Conservation (phyloP, 805 yeast genomes). For the Yarrowia sp. region DNA sequence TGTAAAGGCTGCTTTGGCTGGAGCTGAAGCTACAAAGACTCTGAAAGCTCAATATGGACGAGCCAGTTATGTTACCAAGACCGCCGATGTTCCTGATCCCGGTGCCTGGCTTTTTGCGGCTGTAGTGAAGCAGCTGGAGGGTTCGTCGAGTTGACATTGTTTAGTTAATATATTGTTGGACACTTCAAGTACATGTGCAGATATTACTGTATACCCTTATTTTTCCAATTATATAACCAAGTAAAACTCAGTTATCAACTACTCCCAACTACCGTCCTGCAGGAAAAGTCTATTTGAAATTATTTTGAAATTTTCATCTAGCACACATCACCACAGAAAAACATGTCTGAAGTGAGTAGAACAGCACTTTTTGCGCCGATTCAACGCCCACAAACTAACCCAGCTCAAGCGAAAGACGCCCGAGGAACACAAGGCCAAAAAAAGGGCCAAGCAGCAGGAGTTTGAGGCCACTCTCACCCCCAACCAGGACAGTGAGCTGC, state of each 20-base stretch:
- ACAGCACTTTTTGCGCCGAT: too few relatives aligned
- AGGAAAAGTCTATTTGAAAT: constrained; percentile 3
- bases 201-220: too few relatives aligned
- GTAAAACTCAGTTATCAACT: neutral
- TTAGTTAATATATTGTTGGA: too few relatives aligned
- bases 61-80: constrained; percentile 69
- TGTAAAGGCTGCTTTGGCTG: constrained; percentile 61
- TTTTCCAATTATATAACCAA: too few relatives aligned
- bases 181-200: too few relatives aligned
- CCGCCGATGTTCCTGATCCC: constrained; percentile 8
- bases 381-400: neutral
- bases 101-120: constrained; percentile 20
- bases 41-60: constrained; percentile 87
- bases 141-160: too few relatives aligned
- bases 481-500: neutral
- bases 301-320: constrained; percentile 6
- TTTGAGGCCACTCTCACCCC: constrained; percentile 13
- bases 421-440: constrained; percentile 17
- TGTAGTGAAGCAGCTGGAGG: neutral
- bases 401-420: constrained; percentile 7
- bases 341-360: constrained; percentile 14
- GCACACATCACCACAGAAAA: neutral
- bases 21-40: constrained; percentile 71
- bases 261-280: neutral
- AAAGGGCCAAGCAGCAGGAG: constrained; percentile 10